Evolutionary conservation across 2,329 filamentous ascomycete species (phyloP), one percentile per base, ranked within the genome.

Genomic region (Calonectria ilicicola): DNA sequence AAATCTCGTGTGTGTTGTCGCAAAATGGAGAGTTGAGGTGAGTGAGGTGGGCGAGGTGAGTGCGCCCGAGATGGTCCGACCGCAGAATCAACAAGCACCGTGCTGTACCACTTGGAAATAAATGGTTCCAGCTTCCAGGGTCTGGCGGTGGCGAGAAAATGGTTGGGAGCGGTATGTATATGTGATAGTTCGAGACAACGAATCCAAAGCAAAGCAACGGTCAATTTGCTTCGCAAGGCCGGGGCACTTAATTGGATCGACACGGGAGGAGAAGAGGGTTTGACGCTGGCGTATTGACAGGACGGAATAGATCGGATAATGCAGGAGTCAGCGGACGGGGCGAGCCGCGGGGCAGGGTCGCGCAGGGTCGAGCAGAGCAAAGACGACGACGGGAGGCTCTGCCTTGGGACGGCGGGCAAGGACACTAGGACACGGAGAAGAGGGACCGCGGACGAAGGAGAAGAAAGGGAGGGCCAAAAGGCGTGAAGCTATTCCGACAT

Each of bases 401-500:
- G 51, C 64, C 23, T 40, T 64, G 58, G 58, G 70, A 53, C 65
- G 67, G 67, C 47, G 53, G 65, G 17, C 42, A 58, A 40, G 58
- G 51, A 72, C 73, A 65, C 66, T 67, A 63, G 70, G 67, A 72
- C 69, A 60, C 72, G 35, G 64, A 65, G 47, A 51, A 63, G 64
- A 75, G 56, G 58, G 53, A 62, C 46, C 32, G 58, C 42, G 66
- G 63, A 53, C 68, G 71, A 58, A 64, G 58, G 65, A 70, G 47
- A 70, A 75, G 72, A 74, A 68, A 65, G 70, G 62, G 69, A 74
- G 62, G 32, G 27, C 69, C 65, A 70, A 29, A 42, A 40, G 70
- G 73, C 66, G 66, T 79, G 79, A 80, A 78, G 79, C 79, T 80
- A 80, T 80, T 80, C 78, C 76, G 75, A 80, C 71, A 72, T 75